Conservation (phyloP, 352 stramenopile genomes). For the Phytophthora hibernalis region DNA sequence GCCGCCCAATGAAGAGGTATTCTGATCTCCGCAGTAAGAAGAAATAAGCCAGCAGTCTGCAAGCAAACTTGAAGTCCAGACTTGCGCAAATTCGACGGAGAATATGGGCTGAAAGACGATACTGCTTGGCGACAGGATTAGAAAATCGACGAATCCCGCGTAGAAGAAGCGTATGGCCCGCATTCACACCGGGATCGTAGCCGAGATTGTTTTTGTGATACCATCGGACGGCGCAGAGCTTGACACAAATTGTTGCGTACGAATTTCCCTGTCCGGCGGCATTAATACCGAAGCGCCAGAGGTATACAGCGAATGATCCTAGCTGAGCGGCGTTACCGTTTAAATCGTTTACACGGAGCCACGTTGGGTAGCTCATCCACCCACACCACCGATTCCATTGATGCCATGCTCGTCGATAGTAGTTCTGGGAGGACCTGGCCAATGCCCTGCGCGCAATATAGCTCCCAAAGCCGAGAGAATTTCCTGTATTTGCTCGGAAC, state of each 20-base stretch:
- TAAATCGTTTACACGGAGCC: background rate
- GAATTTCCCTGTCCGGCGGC: background rate
- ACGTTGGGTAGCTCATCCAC: background rate
- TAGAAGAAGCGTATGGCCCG: slow-evolving; percentile 9
- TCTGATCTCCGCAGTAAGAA: slow-evolving; percentile 20
- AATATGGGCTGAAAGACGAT: background rate
- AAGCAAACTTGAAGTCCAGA: background rate
- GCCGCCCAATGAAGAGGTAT: slow-evolving; percentile 16
- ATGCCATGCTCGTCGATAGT: background rate
- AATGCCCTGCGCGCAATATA: slow-evolving; percentile 5
- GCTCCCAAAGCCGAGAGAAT: slow-evolving; percentile 7
- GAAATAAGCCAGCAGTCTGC: slow-evolving; percentile 16
- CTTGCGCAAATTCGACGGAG: background rate
- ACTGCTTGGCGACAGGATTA: slow-evolving; percentile 25
- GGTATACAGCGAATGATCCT: slow-evolving; percentile 12
- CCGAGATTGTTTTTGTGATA: slow-evolving; percentile 14
- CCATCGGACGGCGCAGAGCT: slow-evolving; percentile 19
- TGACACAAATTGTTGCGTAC: slow-evolving; percentile 13
- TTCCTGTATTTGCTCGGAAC: slow-evolving; percentile 1
- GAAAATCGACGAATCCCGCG: slow-evolving; percentile 20
- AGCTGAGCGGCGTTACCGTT: slow-evolving; percentile 10
- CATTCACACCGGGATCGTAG: slow-evolving; percentile 27
- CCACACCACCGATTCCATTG: slow-evolving; percentile 12
- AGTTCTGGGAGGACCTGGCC: background rate
- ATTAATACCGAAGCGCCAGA: slow-evolving; percentile 23